phyloP scores from a whole-genome alignment of 2,329 filamentous ascomycete genomes.

The Trichocomaceae sp. region DNA sequence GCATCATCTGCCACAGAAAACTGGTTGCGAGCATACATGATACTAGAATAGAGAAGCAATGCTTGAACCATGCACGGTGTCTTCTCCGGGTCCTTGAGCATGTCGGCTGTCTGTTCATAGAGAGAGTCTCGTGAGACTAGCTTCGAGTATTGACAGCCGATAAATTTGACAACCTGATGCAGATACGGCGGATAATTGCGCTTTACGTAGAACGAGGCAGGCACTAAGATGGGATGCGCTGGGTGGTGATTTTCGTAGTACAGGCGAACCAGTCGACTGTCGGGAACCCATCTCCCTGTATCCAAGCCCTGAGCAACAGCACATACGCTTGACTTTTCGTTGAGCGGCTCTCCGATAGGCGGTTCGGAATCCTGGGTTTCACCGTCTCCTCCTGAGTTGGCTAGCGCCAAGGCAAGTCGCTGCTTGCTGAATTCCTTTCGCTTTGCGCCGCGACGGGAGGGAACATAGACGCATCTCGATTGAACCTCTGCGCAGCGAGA shows the following conservation, averaged over 20 bases:
- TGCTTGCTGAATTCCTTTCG: background rate
- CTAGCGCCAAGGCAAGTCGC: too few species aligned
- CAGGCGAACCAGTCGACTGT: conserved; percentile 37
- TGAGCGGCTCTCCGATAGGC: background rate
- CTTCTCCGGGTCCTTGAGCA: conserved; percentile 20
- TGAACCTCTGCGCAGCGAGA: conserved; percentile 55
- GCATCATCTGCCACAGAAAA: conserved; percentile 40
- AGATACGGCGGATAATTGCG: conserved; percentile 41
- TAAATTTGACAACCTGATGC: conserved; percentile 40
- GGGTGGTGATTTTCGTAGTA: conserved; percentile 50
- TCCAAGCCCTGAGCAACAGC: background rate
- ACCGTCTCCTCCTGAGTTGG: background rate
- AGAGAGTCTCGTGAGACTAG: conserved; percentile 23
- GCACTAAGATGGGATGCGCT: conserved; percentile 50
- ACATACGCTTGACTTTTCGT: background rate
- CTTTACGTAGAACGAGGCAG: conserved; percentile 33
- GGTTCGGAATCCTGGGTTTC: background rate
- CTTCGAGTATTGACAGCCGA: background rate
- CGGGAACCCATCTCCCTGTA: conserved; percentile 9
- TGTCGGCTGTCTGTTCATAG: conserved; percentile 20
- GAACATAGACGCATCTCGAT: conserved; percentile 60
- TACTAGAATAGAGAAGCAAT: conserved; percentile 31
- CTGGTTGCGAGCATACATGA: conserved; percentile 18
- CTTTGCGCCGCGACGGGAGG: conserved; percentile 56
- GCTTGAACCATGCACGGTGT: conserved; percentile 34